phyloP scores from a whole-genome alignment of 2,329 filamentous ascomycete genomes.

The Calonectria crousiana region DNA sequence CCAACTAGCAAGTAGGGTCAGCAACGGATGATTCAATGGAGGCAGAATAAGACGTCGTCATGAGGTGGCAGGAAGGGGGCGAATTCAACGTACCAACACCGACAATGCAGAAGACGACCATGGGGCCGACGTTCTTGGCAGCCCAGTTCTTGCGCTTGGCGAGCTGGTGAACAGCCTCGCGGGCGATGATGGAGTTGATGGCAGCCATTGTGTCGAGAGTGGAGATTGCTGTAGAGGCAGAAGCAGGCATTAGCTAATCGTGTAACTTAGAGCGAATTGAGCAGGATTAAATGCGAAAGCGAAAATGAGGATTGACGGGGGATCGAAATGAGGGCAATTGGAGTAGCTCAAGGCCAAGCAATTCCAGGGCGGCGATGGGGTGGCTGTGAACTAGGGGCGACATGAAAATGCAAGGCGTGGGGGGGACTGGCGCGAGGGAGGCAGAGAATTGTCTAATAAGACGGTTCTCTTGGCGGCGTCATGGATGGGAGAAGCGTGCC shows the following conservation, averaged over 20 bases:
- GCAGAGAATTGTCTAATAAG: background rate
- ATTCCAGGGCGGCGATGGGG: slow-evolving; percentile 22
- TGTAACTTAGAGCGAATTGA: background rate
- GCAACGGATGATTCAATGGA: slow-evolving; percentile 16
- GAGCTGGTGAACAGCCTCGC: slow-evolving; percentile 53
- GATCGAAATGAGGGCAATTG: slow-evolving; percentile 26
- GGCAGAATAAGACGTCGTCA: background rate
- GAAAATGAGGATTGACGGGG: slow-evolving; percentile 1
- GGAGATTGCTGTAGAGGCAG: slow-evolving; percentile 40
- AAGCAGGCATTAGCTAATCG: slow-evolving; percentile 10
- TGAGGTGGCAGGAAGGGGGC: background rate
- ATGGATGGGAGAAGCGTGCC: slow-evolving; percentile 7
- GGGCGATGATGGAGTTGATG: slow-evolving; percentile 53
- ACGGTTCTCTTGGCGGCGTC: slow-evolving; percentile 30
- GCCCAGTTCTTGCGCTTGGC: slow-evolving; percentile 58
- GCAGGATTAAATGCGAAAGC: slow-evolving; percentile 2
- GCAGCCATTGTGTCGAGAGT: slow-evolving; percentile 55
- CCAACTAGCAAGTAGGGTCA: slow-evolving; percentile 46
- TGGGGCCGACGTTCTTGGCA: slow-evolving; percentile 52
- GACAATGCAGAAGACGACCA: slow-evolving; percentile 59
- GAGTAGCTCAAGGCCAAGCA: slow-evolving; percentile 8
- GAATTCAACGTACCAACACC: slow-evolving; percentile 50
- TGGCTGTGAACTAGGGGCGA: slow-evolving; percentile 17
- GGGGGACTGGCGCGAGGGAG: slow-evolving; percentile 1
- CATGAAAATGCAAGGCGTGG: slow-evolving; percentile 5